Conservation (phyloP, 1,284 basidiomycete genomes). For the Naganishia sp. region DNA sequence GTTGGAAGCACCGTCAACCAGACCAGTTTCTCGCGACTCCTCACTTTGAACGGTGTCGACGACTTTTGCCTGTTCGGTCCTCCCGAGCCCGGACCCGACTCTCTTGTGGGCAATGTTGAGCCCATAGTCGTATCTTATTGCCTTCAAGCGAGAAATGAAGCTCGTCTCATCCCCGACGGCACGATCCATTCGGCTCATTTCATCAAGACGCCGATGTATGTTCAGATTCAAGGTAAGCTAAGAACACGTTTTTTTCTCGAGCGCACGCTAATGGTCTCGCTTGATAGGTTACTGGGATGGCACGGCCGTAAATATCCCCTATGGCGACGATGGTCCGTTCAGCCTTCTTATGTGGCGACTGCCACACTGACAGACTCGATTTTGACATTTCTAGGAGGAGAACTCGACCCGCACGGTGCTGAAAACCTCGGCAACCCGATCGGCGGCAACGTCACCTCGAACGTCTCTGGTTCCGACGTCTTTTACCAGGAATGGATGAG, state of each 20-base stretch:
- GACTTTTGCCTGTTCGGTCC: slow-evolving; percentile 54
- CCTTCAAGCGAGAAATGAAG: slow-evolving; percentile 36
- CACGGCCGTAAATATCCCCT: slow-evolving; percentile 53
- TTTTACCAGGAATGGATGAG: slow-evolving; percentile 60
- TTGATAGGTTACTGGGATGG: slow-evolving; percentile 49
- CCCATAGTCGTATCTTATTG: slow-evolving; percentile 36
- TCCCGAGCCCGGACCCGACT: slow-evolving; percentile 40
- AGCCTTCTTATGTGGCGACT: not conserved
- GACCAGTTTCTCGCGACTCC: slow-evolving; percentile 48
- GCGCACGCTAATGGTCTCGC: no score
- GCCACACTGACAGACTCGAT: not conserved
- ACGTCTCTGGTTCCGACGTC: slow-evolving; percentile 57
- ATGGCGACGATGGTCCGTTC: slow-evolving; percentile 50
- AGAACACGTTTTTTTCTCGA: no score
- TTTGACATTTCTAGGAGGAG: slow-evolving; percentile 41
- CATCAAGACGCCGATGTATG: slow-evolving; percentile 58
- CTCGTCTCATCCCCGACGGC: slow-evolving; percentile 23
- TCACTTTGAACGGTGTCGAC: slow-evolving; percentile 41
- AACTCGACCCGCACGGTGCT: slow-evolving; percentile 58
- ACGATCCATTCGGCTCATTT: slow-evolving; percentile 52
- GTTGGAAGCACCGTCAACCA: slow-evolving; percentile 44
- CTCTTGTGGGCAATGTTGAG: slow-evolving; percentile 49
- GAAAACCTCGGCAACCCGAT: slow-evolving; percentile 56
- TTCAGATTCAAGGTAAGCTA: slow-evolving; percentile 52
- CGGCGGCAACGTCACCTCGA: slow-evolving; percentile 59